These are phyloP conservation scores for Pseudocohnilembus persalinus DNA, from an alignment of 169 alveolate genomes.

Conservation along the genomic window DNA sequence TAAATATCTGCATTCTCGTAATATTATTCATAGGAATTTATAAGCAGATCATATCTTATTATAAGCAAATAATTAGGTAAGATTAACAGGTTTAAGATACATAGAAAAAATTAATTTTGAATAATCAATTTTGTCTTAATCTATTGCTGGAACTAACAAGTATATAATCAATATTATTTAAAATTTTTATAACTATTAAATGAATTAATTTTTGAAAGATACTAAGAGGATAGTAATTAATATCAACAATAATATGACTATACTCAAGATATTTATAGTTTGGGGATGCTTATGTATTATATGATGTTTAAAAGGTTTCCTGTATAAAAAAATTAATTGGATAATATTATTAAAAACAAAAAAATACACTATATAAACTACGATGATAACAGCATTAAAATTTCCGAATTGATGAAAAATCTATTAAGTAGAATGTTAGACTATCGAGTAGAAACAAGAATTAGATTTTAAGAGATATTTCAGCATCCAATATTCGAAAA, in stretches of 20 bases:
- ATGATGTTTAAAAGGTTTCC: neutral
- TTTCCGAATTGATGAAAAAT: neutral
- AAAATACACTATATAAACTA: too few relatives aligned
- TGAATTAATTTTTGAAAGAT: too few relatives aligned
- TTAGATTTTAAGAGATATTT: neutral
- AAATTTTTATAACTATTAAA: too few relatives aligned
- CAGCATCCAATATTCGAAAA: neutral
- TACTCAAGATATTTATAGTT: neutral
- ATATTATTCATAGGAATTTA: neutral
- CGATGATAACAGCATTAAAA: neutral
- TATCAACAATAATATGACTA: neutral
- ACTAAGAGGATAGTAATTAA: too few relatives aligned
- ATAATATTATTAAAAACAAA: too few relatives aligned
- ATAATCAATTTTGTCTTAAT: neutral
- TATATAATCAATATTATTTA: too few relatives aligned
- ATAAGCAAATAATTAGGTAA: neutral
- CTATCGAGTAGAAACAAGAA: neutral
- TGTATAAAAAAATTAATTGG: too few relatives aligned
- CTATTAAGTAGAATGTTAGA: neutral
- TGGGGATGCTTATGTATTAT: neutral
- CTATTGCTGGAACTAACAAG: neutral
- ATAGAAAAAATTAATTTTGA: neutral
- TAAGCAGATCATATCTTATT: neutral
- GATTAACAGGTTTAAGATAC: neutral
- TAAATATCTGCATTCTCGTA: neutral